phyloP scores from a whole-genome alignment of 2,329 filamentous ascomycete species.

The Ilyonectria mors-panacis region DNA sequence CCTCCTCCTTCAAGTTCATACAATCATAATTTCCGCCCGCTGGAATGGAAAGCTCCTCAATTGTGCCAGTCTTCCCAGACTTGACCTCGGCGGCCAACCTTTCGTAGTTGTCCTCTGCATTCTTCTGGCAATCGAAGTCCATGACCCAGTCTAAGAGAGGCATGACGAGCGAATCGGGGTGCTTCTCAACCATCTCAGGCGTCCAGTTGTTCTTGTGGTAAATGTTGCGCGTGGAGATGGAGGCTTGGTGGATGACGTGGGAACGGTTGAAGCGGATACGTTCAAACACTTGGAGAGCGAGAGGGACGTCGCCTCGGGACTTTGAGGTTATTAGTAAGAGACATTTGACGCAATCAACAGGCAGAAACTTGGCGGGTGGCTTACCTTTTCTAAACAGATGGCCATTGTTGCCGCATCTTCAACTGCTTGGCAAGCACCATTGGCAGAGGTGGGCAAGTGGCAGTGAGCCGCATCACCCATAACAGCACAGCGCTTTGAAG shows the following conservation, averaged over 20 bases:
- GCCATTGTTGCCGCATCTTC: slow-evolving; percentile 37
- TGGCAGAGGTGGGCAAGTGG: slow-evolving; percentile 37
- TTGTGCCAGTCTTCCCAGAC: slow-evolving; percentile 3
- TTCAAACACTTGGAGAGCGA: slow-evolving; percentile 8
- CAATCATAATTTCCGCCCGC: slow-evolving; percentile 11
- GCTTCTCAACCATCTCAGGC: not conserved
- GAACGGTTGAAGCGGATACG: slow-evolving; percentile 24
- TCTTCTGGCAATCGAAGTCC: slow-evolving; percentile 13
- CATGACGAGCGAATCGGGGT: slow-evolving; percentile 8
- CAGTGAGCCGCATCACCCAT: slow-evolving; percentile 42
- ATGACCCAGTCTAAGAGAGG: slow-evolving; percentile 15
- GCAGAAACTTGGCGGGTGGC: not conserved
- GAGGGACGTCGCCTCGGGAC: slow-evolving; percentile 19
- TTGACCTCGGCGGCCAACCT: slow-evolving; percentile 4
- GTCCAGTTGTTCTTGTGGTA: slow-evolving; percentile 18
- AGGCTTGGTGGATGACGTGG: slow-evolving; percentile 14
- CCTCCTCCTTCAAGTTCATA: not conserved
- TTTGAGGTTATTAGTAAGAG: slow-evolving; percentile 4
- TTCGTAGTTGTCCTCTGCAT: slow-evolving; percentile 3
- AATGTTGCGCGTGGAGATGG: slow-evolving; percentile 1
- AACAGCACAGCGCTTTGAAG: slow-evolving; percentile 13
- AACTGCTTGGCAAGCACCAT: slow-evolving; percentile 40
- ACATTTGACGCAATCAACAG: no score
- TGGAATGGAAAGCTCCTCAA: slow-evolving; percentile 15
- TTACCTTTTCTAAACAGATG: slow-evolving; percentile 15